These are phyloP conservation scores for Plasmodium billcollinsi DNA, from an alignment of 169 alveolate species.

Conservation along the genomic window DNA sequence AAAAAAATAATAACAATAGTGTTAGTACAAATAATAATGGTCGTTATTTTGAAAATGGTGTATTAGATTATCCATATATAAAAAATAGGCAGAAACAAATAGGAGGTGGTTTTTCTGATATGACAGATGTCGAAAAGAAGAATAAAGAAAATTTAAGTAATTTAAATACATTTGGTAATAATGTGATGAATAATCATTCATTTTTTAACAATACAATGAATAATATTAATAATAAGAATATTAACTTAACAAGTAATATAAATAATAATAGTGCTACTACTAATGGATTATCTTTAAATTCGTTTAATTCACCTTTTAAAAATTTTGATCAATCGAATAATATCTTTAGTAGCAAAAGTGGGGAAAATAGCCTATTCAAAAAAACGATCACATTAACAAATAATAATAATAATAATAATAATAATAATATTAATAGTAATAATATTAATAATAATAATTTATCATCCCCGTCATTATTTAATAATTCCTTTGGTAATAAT, in stretches of 20 bases:
- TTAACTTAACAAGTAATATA: not conserved
- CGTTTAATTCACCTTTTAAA: slow-evolving; percentile 27
- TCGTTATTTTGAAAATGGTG: slow-evolving; percentile 70
- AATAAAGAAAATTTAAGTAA: slow-evolving; percentile 21
- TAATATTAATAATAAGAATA: slow-evolving; percentile 4
- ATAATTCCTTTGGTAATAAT: slow-evolving; percentile 14
- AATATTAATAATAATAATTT: too few relatives aligned
- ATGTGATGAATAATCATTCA: slow-evolving; percentile 10
- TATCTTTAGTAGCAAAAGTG: slow-evolving; percentile 41
- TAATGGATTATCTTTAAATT: slow-evolving; percentile 6
- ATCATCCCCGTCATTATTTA: slow-evolving; percentile 2
- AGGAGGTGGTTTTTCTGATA: slow-evolving; percentile 62
- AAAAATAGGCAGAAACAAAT: slow-evolving; percentile 52
- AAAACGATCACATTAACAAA: slow-evolving; percentile 12
- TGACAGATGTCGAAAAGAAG: slow-evolving; percentile 24
- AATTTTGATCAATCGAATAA: slow-evolving; percentile 52
- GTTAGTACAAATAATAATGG: not conserved
- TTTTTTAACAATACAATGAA: slow-evolving; percentile 16
- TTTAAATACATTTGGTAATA: slow-evolving; percentile 21
- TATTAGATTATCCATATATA: slow-evolving; percentile 45
- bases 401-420: not conserved
- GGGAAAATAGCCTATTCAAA: slow-evolving; percentile 25
- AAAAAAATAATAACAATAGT: slow-evolving; percentile 27
- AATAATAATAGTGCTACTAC: not conserved
- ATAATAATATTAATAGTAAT: too few relatives aligned